phyloP scores from a whole-genome alignment of 495 filamentous ascomycete genomes.

The Neurospora sp. region DNA sequence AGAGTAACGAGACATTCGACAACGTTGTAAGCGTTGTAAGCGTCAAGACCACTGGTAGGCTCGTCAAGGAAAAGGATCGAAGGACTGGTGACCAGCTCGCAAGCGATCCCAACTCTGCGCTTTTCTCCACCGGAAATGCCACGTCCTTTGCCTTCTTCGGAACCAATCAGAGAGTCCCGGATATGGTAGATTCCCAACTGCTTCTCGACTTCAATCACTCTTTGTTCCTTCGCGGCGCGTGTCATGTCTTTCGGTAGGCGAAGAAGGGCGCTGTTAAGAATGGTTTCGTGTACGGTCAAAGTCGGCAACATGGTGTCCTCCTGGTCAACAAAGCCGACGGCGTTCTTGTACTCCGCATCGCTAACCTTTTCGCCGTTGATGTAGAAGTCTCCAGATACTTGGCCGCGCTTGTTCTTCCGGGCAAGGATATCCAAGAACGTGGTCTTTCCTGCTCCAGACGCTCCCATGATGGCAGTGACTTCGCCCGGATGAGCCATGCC shows the following conservation, averaged over 20 bases:
- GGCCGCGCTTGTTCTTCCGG: slow-evolving; percentile 90
- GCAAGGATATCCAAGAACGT: slow-evolving; percentile 96
- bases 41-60: slow-evolving; percentile 89
- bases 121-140: slow-evolving; percentile 98
- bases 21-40: slow-evolving; percentile 94
- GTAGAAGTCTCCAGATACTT: slow-evolving; percentile 71
- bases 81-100: slow-evolving; percentile 93
- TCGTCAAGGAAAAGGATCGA: slow-evolving; percentile 97
- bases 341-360: slow-evolving; percentile 78
- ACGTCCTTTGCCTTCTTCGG: slow-evolving; percentile 87
- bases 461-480: slow-evolving; percentile 95
- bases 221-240: slow-evolving; percentile 70
- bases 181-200: slow-evolving; percentile 91
- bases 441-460: slow-evolving; percentile 94
- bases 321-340: slow-evolving; percentile 95
- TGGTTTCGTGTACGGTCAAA: slow-evolving; percentile 95
- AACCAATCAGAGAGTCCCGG: slow-evolving; percentile 90
- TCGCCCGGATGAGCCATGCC: slow-evolving; percentile 84
- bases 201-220: slow-evolving; percentile 84
- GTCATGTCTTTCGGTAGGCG: slow-evolving; percentile 88
- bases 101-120: slow-evolving; percentile 90
- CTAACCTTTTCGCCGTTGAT: slow-evolving; percentile 86
- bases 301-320: slow-evolving; percentile 97
- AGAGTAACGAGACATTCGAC: slow-evolving; percentile 92
- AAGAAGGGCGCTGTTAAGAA: slow-evolving; percentile 84